A percentile compares a stretch with the other conserved stretches of the same genome.
These are phyloP conservation scores for Colletotrichum coccodes DNA, from an alignment of 2,329 filamentous ascomycete species.

Conservation along the genomic window DNA sequence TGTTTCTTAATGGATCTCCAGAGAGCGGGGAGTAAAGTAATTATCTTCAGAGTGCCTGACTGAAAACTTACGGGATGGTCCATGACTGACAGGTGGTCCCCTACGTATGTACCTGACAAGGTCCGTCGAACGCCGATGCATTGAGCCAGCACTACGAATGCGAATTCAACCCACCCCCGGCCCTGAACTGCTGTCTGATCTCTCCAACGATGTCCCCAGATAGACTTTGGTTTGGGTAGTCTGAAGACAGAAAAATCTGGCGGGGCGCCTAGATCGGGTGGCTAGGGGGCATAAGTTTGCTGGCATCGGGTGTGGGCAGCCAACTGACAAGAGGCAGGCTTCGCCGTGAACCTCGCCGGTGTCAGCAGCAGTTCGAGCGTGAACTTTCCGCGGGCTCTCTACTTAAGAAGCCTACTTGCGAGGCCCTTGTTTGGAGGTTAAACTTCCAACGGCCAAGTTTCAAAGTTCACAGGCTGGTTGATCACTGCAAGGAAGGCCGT, in stretches of 20 bases:
- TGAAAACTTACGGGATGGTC: constrained; percentile 11
- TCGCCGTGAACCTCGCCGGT: not conserved
- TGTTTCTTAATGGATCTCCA: constrained; percentile 1
- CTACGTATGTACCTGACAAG: constrained; percentile 12
- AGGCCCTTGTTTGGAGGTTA: constrained; percentile 12
- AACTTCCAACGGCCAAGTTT: constrained; percentile 30
- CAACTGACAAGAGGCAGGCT: not conserved
- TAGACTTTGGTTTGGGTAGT: not conserved
- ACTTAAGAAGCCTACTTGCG: constrained; percentile 5
- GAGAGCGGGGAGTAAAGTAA: not conserved
- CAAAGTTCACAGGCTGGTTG: constrained; percentile 19
- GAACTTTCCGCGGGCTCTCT: not conserved
- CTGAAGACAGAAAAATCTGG: constrained; percentile 14
- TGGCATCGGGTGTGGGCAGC: not conserved
- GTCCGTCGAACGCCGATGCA: constrained; percentile 4
- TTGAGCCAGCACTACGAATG: constrained; percentile 10
- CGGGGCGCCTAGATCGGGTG: not conserved
- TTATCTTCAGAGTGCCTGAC: constrained; percentile 6
- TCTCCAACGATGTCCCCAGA: constrained; percentile 23
- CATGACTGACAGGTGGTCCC: constrained; percentile 23
- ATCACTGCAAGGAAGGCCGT: constrained; percentile 20
- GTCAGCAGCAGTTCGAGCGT: not conserved
- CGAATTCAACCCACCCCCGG: constrained; percentile 1
- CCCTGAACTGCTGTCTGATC: constrained; percentile 26
- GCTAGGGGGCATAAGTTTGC: constrained; percentile 7